These are phyloP conservation scores for Porphyra umbilicalis DNA, from an alignment of 31 red algal genomes.

Conservation along the genomic window DNA sequence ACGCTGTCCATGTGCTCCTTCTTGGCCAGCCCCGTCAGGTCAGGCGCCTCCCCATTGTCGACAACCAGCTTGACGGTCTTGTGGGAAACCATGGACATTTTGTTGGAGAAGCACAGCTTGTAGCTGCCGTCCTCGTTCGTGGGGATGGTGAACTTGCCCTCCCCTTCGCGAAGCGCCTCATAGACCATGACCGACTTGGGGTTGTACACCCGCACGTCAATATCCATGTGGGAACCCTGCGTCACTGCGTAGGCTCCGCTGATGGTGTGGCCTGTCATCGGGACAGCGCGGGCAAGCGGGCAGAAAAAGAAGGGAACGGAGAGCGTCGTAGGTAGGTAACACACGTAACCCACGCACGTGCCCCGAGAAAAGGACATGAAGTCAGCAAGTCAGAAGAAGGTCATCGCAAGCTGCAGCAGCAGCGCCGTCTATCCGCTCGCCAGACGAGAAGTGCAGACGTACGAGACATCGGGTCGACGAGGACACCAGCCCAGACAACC, in stretches of 20 bases:
- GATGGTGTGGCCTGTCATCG: constrained; percentile 16
- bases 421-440: too few species aligned
- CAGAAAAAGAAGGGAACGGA: too few species aligned
- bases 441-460: too few species aligned
- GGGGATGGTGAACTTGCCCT: constrained; percentile 61
- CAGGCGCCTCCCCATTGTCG: constrained; percentile 55
- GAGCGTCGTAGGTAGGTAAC: too few species aligned
- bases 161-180: constrained; percentile 58
- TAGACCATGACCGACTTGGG: constrained; percentile 40
- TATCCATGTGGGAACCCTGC: constrained; percentile 74
- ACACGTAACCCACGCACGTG: too few species aligned
- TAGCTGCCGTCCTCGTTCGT: constrained; percentile 63
- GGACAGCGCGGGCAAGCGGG: too few species aligned
- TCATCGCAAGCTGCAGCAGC: too few species aligned
- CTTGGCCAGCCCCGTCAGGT: constrained; percentile 63
- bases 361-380: too few species aligned
- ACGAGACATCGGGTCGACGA: too few species aligned
- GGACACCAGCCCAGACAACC: too few species aligned
- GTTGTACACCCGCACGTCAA: constrained; percentile 51
- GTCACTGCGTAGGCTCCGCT: constrained; percentile 66
- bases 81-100: constrained; percentile 33
- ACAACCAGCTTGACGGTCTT: constrained; percentile 69
- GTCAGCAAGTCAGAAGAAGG: too few species aligned
- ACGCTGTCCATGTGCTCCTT: constrained; percentile 69
- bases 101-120: constrained; percentile 72